Evolutionary conservation across 2,329 filamentous ascomycete genomes (phyloP).

Genomic region (Exutisphaerella laricina): DNA sequence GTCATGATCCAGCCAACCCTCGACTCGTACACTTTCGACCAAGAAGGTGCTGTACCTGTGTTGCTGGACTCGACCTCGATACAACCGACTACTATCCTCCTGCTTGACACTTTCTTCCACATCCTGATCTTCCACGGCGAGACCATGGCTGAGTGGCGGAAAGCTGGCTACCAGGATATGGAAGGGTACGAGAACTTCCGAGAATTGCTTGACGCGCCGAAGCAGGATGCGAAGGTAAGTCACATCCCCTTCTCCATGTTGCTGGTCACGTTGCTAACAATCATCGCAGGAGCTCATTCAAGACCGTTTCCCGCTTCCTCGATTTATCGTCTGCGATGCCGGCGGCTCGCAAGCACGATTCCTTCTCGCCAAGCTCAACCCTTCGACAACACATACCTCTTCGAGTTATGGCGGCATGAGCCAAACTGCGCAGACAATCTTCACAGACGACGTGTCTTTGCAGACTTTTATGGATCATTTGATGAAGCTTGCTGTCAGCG

Average conservation of each 20-base stretch:
- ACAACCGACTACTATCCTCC: constrained; percentile 84
- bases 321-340: constrained; percentile 98
- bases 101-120: constrained; percentile 98
- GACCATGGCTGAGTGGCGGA: constrained; percentile 96
- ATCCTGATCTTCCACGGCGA: constrained; percentile 99
- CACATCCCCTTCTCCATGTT: background rate
- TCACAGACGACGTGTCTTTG: constrained; percentile 95
- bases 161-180: constrained; percentile 95
- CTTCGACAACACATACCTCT: constrained; percentile 91
- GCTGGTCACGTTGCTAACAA: constrained; percentile 5
- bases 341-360: constrained; percentile 97
- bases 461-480: constrained; percentile 99
- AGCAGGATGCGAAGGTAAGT: constrained; percentile 88
- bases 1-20: constrained; percentile 99
- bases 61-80: constrained; percentile 94
- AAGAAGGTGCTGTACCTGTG: constrained; percentile 89
- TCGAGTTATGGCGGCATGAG: constrained; percentile 85
- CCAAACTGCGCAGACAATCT: constrained; percentile 93
- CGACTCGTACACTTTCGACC: constrained; percentile 95
- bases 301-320: constrained; percentile 94
- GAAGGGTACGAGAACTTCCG: constrained; percentile 98
- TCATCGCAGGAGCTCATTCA: constrained; percentile 78
- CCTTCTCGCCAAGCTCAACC: constrained; percentile 93
- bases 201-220: constrained; percentile 79
- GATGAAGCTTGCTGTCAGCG: constrained; percentile 67